Evolutionary conservation across 2,329 filamentous ascomycete genomes (phyloP).

Genomic region (Zymoseptoria brevis): DNA sequence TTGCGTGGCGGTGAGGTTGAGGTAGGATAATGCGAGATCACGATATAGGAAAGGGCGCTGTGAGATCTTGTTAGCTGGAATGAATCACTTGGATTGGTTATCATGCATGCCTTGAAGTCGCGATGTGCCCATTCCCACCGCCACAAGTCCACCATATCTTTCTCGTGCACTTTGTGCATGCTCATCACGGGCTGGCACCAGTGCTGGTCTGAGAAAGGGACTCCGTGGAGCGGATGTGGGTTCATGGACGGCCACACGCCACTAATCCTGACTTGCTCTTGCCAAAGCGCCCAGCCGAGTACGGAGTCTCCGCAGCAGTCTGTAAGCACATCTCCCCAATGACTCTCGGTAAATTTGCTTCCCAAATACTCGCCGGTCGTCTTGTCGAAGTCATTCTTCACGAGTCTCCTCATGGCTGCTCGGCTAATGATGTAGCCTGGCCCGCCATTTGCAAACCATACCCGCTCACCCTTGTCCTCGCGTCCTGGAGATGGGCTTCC

Average conservation of each 20-base stretch:
- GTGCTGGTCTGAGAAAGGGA: conserved; percentile 40
- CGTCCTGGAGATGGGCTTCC: conserved; percentile 23
- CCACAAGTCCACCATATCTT: conserved; percentile 45
- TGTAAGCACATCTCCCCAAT: conserved; percentile 34
- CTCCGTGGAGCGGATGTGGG: conserved; percentile 43
- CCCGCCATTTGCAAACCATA: conserved; percentile 45
- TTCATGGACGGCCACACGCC: conserved; percentile 38
- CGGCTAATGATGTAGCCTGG: conserved; percentile 42
- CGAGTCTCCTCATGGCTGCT: conserved; percentile 38
- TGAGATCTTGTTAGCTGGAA: background rate
- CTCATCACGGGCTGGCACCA: conserved; percentile 47
- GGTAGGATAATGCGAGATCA: conserved; percentile 27
- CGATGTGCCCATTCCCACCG: conserved; percentile 38
- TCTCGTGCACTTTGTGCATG: conserved; percentile 21
- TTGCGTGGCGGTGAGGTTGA: conserved; percentile 17
- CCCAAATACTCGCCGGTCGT: conserved; percentile 35
- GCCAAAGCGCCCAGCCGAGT: conserved; percentile 40
- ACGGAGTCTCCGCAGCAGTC: conserved; percentile 48
- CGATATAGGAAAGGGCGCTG: conserved; percentile 19
- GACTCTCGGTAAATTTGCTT: conserved; percentile 23
- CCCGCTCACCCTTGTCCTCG: conserved; percentile 21
- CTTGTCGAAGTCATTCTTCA: conserved; percentile 19
- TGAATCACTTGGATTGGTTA: background rate
- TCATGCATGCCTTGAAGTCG: conserved; percentile 2
- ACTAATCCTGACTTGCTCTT: conserved; percentile 35